These are phyloP conservation scores for Salix dunnii DNA, from an alignment of 345 rosid genomes.

Conservation along the genomic window DNA sequence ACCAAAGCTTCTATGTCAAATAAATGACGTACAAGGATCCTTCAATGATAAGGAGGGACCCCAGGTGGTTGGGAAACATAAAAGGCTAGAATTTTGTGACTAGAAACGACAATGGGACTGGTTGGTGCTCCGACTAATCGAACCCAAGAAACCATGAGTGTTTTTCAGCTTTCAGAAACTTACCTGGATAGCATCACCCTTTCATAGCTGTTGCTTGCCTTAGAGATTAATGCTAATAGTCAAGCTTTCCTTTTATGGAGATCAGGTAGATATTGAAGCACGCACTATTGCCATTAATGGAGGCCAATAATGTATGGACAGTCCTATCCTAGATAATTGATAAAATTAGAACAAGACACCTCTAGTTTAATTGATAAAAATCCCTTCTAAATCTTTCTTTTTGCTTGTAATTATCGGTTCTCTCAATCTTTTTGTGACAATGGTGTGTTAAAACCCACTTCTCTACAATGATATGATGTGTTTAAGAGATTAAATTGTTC, in stretches of 20 bases:
- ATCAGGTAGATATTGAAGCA: background rate
- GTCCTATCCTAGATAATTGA: too few relatives aligned
- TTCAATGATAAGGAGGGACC: slow-evolving; percentile 44
- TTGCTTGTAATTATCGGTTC: too few relatives aligned
- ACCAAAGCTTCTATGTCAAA: slow-evolving; percentile 28
- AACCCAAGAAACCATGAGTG: background rate
- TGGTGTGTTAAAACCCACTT: too few relatives aligned
- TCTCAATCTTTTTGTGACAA: too few relatives aligned
- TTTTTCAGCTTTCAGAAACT: slow-evolving; percentile 1
- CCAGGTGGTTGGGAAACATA: slow-evolving; percentile 35
- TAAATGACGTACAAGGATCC: slow-evolving; percentile 42
- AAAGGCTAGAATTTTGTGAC: slow-evolving; percentile 9
- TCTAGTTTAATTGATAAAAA: too few relatives aligned
- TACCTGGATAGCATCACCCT: background rate
- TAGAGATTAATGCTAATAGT: background rate
- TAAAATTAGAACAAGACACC: too few relatives aligned
- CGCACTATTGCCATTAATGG: too few relatives aligned
- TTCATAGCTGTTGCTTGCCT: background rate
- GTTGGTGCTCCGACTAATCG: background rate
- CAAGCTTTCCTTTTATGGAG: background rate
- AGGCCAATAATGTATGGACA: too few relatives aligned
- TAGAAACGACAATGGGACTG: background rate
- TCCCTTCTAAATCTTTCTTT: too few relatives aligned
- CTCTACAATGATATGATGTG: too few relatives aligned
- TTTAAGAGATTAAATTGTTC: too few relatives aligned